Base-by-base conservation (phyloP, 768 basidiomycete species). In the Pleurotus tuber-regium region DNA sequence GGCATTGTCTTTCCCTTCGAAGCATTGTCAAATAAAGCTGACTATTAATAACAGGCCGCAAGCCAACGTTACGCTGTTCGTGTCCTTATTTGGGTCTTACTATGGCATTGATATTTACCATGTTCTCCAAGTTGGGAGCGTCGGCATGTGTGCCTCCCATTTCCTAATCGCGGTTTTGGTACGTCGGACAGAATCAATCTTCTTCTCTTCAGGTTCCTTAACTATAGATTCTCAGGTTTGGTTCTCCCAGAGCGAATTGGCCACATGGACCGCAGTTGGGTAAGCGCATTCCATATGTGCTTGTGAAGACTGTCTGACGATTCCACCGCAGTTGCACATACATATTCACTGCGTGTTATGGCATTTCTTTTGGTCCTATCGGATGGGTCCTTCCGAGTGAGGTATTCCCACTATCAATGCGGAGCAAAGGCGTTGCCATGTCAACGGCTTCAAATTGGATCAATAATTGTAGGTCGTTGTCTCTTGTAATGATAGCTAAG, bases 361-460 rank as follows among this genome's bases (percentile, higher is more conserved):
- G 89, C 0, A 67, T 85, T 31, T 87, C 85, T 26, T 82, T 87
- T 55, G 90, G 90, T 1, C 89, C 91, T 0, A 77, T 92, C 54
- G 84, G 83, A 2, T 93, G 91, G 91, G 82, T 92, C 1, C 77
- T 93, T 6, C 87, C 91, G 0, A 84, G 81, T 55, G 91, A 94
- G 66, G 83, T 94, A 2, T 92, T 92, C 61, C 82, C 92, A 1
- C 70, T 89, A 0, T 86, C 87, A 2, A 76, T 89, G 69, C 75
- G 91, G 55, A 86, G 87, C 57, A 85, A 84, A 61, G 92, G 92
- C 42, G 91, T 93, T 4, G 82, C 90, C 19, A 60, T 95, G 18
- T 84, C 89, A 16, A 92, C 91, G 1, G 86, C 89, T 2, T 88
- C 86, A n/a, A 89, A 89, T 57, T 92, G 90, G 90, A 59, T 80